These are phyloP conservation scores for Cercospora sp. DNA, from an alignment of 2,329 filamentous ascomycete species.

Conservation along the genomic window DNA sequence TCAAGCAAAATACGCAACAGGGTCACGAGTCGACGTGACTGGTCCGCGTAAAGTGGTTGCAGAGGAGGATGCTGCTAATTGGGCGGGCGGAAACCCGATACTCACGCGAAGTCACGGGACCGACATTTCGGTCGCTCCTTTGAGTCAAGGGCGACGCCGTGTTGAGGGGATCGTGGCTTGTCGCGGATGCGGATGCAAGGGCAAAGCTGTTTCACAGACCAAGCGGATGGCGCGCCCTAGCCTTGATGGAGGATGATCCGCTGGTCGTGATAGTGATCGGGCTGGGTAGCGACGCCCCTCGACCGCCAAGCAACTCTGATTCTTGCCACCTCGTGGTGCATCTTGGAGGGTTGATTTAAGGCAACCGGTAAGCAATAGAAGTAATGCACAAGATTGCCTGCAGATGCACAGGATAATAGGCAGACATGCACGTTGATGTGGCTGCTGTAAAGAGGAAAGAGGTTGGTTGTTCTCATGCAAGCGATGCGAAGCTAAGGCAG, in stretches of 20 bases:
- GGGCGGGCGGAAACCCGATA: slow-evolving; percentile 23
- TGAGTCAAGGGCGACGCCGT: slow-evolving; percentile 27
- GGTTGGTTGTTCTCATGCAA: slow-evolving; percentile 4
- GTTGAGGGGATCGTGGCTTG: slow-evolving; percentile 17
- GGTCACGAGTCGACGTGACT: slow-evolving; percentile 26
- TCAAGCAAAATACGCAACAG: slow-evolving; percentile 20
- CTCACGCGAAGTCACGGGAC: slow-evolving; percentile 24
- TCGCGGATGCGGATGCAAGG: slow-evolving; percentile 21
- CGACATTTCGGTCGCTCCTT: slow-evolving; percentile 1
- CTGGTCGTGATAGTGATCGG: slow-evolving; percentile 13
- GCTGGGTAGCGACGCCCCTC: slow-evolving; percentile 7
- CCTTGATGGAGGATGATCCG: slow-evolving; percentile 18
- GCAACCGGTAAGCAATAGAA: neutral
- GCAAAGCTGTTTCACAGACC: slow-evolving; percentile 24
- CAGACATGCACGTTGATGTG: slow-evolving; percentile 4
- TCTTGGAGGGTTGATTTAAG: neutral
- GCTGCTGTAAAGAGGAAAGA: neutral
- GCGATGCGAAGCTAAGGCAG: slow-evolving; percentile 9
- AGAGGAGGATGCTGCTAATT: slow-evolving; percentile 15
- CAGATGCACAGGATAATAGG: neutral
- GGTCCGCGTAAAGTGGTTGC: slow-evolving; percentile 24
- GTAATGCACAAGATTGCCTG: neutral
- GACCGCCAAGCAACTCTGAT: slow-evolving; percentile 17
- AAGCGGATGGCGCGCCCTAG: slow-evolving; percentile 18
- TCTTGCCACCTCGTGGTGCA: slow-evolving; percentile 17